These are phyloP conservation scores for Tripidium arundinaceum DNA, from an alignment of 202 grass and related monocot genomes.

Conservation along the genomic window DNA sequence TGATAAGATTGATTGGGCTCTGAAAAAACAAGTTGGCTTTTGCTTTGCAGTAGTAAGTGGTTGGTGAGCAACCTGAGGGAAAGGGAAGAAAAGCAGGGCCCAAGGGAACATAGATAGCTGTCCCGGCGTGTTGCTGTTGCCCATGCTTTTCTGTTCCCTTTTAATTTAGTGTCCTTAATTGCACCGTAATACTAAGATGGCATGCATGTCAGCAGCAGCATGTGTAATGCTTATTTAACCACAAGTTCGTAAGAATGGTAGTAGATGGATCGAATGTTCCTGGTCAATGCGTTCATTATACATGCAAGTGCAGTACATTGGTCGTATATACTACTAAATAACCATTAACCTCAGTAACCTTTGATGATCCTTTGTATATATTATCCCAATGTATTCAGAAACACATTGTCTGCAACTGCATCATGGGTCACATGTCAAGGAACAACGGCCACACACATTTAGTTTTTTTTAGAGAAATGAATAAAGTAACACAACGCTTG, in stretches of 20 bases:
- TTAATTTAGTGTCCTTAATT: constrained; percentile 35
- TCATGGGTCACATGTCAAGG: not conserved
- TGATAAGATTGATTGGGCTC: not conserved
- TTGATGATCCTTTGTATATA: not conserved
- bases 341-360: not conserved
- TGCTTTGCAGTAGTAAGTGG: not conserved
- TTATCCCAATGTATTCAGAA: not conserved
- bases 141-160: constrained; percentile 32
- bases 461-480: not conserved
- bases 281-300: not conserved
- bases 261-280: not conserved
- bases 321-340: not conserved
- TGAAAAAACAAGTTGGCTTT: constrained; percentile 15
- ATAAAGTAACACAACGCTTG: not conserved
- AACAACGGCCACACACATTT: not conserved
- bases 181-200: constrained; percentile 11
- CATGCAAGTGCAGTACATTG: not conserved
- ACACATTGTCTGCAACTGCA: not conserved
- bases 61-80: constrained; percentile 5
- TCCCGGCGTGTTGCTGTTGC: constrained; percentile 28
- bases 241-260: not conserved
- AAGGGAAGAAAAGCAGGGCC: not conserved
- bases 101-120: constrained; percentile 28
- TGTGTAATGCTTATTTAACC: not conserved
- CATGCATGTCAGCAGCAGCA: no score